Percentiles rank a stretch among this genome's conserved stretches.
phyloP scores from a whole-genome alignment of 2,329 filamentous ascomycete genomes.

The Sclerotinia spermophila region DNA sequence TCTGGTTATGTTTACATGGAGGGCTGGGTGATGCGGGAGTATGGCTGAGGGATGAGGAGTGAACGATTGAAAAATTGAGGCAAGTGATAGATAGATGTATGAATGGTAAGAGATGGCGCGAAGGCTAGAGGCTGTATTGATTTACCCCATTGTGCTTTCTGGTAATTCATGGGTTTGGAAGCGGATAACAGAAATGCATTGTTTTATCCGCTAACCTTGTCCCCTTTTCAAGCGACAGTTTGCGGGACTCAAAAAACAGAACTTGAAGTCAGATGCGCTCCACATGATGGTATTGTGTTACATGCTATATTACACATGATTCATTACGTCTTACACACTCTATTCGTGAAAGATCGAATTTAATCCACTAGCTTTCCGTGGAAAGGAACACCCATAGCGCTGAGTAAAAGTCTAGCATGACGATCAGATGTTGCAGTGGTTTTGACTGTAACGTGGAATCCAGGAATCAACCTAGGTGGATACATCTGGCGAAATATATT shows the following conservation, averaged over 20 bases:
- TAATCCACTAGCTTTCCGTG: slow-evolving; percentile 34
- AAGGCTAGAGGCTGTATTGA: not conserved
- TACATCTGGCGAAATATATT: slow-evolving; percentile 47
- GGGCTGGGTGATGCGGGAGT: not conserved
- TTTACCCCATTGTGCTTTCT: not conserved
- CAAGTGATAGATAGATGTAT: not conserved
- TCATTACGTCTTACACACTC: not conserved
- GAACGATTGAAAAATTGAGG: not conserved
- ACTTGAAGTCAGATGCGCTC: not conserved
- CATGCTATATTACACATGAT: slow-evolving; percentile 16
- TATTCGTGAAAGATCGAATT: not conserved
- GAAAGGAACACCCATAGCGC: slow-evolving; percentile 33
- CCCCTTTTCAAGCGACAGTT: not conserved
- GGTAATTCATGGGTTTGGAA: accelerated
- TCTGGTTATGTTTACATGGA: not conserved
- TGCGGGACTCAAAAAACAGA: not conserved
- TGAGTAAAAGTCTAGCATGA: slow-evolving; percentile 34
- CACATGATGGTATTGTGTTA: slow-evolving; percentile 9
- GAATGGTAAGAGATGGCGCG: not conserved
- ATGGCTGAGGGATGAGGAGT: not conserved
- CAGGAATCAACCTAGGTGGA: slow-evolving; percentile 45
- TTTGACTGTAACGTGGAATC: slow-evolving; percentile 38
- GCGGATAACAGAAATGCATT: too few species aligned
- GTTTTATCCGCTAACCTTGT: not conserved
- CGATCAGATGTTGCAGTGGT: slow-evolving; percentile 35